phyloP scores from a whole-genome alignment of 108 stramenopile genomes.

The Stephanodiscus triporus region DNA sequence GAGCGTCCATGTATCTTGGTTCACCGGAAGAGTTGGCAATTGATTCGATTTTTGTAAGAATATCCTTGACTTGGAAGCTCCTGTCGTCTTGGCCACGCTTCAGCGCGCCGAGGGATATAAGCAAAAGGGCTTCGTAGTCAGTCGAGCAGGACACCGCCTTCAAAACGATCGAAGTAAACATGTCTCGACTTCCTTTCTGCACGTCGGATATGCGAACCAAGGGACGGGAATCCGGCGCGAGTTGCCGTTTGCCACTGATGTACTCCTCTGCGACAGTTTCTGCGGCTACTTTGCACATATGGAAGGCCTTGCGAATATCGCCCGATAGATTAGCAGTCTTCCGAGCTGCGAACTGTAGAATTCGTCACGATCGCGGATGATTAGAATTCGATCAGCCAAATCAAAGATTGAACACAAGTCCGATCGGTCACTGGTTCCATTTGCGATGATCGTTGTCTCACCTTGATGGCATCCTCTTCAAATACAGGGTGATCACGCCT shows the following conservation, averaged over 20 bases:
- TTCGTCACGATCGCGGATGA: not conserved
- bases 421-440: too few relatives aligned
- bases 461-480: slow-evolving; percentile 29
- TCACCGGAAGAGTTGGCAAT: slow-evolving; percentile 72
- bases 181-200: slow-evolving; percentile 64
- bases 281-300: slow-evolving; percentile 88
- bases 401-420: too few relatives aligned
- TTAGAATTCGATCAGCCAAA: not conserved
- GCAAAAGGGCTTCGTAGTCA: slow-evolving; percentile 70
- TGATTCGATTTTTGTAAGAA: slow-evolving; percentile 75
- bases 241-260: slow-evolving; percentile 25
- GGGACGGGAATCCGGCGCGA: slow-evolving; percentile 23
- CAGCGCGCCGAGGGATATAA: slow-evolving; percentile 72
- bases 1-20: slow-evolving; percentile 54
- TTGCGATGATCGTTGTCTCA: slow-evolving; percentile 1
- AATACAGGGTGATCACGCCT: slow-evolving; percentile 19
- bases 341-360: slow-evolving; percentile 81
- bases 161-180: slow-evolving; percentile 50
- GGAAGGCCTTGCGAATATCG: slow-evolving; percentile 93
- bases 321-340: slow-evolving; percentile 90
- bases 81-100: slow-evolving; percentile 53
- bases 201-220: slow-evolving; percentile 68
- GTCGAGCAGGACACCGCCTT: slow-evolving; percentile 60
- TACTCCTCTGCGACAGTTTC: slow-evolving; percentile 62
- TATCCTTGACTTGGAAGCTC: slow-evolving; percentile 70